Evolutionary conservation across 805 yeast species (phyloP), one percentile per base, ranked within the genome.

Genomic region (Clavispora fructus): DNA sequence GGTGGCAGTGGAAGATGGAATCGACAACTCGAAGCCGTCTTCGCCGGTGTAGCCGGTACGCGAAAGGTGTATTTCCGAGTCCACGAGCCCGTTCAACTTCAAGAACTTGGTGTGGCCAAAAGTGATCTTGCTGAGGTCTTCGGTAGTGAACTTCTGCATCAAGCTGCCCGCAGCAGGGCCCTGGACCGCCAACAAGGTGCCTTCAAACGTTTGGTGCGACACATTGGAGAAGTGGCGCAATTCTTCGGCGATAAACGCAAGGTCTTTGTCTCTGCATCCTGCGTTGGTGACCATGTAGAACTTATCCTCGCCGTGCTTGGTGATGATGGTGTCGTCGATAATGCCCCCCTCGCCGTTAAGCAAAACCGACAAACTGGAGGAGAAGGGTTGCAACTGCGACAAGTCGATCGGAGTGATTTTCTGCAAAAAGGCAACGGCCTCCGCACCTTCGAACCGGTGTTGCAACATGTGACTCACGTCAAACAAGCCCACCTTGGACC

Each of bases 381-480:
- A 72, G 64, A 80, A 80, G 2, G 77, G 73, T 39, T 70, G 64
- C 50, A 92, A 69, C 6, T 54, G 62, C n/a, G 67, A 58, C 51
- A 90, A 77, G 62, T 90, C 97, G 13, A 92, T 79, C 10, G 99
- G 99, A n/a, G 97, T 87, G 42, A 92, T 71, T 54, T 76, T 79
- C 63, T 94, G 85, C 52, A 94, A 72, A 46, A 92, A 81, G 5
- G 71, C 71, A 6, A 80, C 69, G 1, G 95, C 79, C 35, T 79
- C 85, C 1, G 77, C 67, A 13, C 99, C 99, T 2, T 65, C 61
- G 49, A 94, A 64, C 38, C 73, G 77, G 64, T 95, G 97, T 71
- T 94, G 99, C 42, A 92, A 77, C 99, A 94, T 94, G 67, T 94
- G 99, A 45, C 96, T 87, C 43, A 94, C 99, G 63, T 94, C 99